Evolutionary conservation across 2,329 filamentous ascomycete species (phyloP), one percentile per base, ranked within the genome.

Genomic region (Aureobasidium lini): DNA sequence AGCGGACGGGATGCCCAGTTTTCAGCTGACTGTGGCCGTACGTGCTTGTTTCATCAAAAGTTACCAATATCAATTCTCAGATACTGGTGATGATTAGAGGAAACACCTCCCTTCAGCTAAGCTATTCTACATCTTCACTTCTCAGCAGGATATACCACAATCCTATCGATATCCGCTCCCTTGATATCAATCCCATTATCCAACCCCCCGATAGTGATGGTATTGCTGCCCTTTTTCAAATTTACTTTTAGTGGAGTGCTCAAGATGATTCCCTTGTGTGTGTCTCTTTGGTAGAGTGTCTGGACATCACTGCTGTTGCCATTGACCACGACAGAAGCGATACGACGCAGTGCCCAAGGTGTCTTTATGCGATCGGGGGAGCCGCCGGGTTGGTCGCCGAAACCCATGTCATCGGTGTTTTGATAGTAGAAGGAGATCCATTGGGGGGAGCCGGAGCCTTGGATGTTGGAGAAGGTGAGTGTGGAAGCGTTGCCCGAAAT

Each of bases 381-480:
- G 6, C 83, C 83, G 44, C 77, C 79, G 1, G 83, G 71, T 62
- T 76, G 73, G 60, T 76, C 73, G 0, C 82, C 82, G 58, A 81
- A 84, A 2, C 81, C 82, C 79, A 84, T 83, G 60, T 84, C 82
- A 52, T 84, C 82, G 2, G 74, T 83, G 67, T 84, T 82, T 62
- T 83, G 79, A 63, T 82, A 82, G 67, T 82, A 79, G 67, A 83
- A 83, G 0, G 79, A 81, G 1, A 83, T 75, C 80, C 80, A 83
- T 66, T 83, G 81, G 1, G 77, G 75, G 60, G 77, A 76, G 2
- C 79, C 80, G 0, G 72, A 70, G 8, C 80, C 80, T 64, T 79
- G 69, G 42, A 83, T 73, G 5, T 71, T 70, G 4, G 73, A 68
- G 65, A 83, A 82, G 0, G 76, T 80, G 10, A 81, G 75, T 0